Conservation (phyloP, 1,284 basidiomycete species). For the Ceratobasidium sp. region DNA sequence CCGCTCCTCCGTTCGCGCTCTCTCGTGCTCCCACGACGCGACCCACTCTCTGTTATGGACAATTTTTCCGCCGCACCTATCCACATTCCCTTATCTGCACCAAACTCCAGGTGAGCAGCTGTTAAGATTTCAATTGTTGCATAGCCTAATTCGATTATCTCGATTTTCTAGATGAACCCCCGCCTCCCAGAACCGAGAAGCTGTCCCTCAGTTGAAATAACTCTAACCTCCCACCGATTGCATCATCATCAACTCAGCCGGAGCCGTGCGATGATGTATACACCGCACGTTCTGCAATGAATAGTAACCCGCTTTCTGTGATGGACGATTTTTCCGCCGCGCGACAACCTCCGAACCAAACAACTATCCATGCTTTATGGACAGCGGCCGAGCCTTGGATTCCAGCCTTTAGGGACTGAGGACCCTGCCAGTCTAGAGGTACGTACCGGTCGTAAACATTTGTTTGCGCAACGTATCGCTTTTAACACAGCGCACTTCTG, state of each 20-base stretch:
- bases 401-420: constrained; percentile 45
- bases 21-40: no score
- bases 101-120: constrained; percentile 31
- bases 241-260: constrained; percentile 15
- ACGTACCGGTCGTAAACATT: constrained; percentile 33
- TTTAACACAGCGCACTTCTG: neutral
- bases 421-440: constrained; percentile 45
- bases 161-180: neutral
- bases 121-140: neutral
- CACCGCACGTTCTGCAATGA: constrained; percentile 36
- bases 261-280: constrained; percentile 35
- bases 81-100: constrained; percentile 41
- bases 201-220: constrained; percentile 24
- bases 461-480: neutral
- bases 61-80: constrained; percentile 25
- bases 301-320: constrained; percentile 33
- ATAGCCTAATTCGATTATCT: neutral
- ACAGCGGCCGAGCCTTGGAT: constrained; percentile 47
- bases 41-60: no score
- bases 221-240: constrained; percentile 23
- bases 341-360: constrained; percentile 41
- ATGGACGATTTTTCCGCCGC: constrained; percentile 39
- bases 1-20: no score
- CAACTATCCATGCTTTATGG: constrained; percentile 45
- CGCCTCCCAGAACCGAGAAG: constrained; percentile 18